Evolutionary conservation across 2,329 filamentous ascomycete genomes (phyloP).

Genomic region (Sclerotinia subarctica): DNA sequence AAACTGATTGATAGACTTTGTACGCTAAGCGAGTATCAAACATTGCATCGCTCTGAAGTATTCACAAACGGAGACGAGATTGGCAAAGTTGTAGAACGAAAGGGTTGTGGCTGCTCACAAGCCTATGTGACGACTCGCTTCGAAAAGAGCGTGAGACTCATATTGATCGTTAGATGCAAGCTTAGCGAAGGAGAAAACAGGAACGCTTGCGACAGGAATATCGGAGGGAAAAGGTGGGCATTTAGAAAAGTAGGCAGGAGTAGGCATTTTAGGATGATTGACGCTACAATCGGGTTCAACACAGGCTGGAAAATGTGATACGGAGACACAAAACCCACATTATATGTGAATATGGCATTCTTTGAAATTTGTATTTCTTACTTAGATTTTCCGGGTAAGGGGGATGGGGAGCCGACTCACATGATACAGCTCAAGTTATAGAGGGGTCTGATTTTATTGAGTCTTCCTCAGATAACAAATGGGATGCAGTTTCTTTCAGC

Average conservation of each 20-base stretch:
- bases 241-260: background rate
- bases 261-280: constrained; percentile 1
- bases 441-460: background rate
- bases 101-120: background rate
- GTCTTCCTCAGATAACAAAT: background rate
- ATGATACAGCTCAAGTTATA: background rate
- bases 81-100: background rate
- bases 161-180: background rate
- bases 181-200: constrained; percentile 1
- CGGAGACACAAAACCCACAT: too few relatives aligned
- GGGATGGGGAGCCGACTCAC: background rate
- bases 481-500: background rate
- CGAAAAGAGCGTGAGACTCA: constrained; percentile 8
- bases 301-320: background rate
- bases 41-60: background rate
- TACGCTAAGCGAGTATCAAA: background rate
- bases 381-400: background rate
- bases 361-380: background rate
- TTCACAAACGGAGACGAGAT: background rate
- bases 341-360: background rate
- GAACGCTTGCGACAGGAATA: background rate
- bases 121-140: constrained; percentile 6
- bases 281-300: background rate
- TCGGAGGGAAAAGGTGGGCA: background rate
- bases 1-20: background rate